Base-by-base conservation (phyloP, 257 asterid genomes). In the Primulina tabacum region DNA sequence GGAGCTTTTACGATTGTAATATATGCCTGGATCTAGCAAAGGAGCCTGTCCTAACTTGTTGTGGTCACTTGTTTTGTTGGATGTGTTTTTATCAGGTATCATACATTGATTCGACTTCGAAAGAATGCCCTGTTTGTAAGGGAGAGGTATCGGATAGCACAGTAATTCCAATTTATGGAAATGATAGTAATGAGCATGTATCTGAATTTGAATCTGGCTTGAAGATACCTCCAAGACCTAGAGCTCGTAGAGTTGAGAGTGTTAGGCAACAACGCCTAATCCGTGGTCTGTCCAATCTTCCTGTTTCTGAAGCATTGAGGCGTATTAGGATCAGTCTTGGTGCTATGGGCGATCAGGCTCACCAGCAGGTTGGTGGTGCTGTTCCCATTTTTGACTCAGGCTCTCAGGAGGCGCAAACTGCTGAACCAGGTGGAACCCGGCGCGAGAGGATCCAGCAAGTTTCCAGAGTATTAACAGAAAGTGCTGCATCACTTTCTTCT, bases 21-120 rank as follows among this genome's bases (percentile, higher is more conserved):
- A 80, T 90, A 73, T 90, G 96, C 79, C 77, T 90, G 78, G 92
- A 90, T 5, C 17, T 85, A 69, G 90, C 97, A 0, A 81, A 59
- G 65, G 89, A 90, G 65, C 95, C 92, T 0, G 66, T 90, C 29
- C 59, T 87, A 74, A 90, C 95, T n/a, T 82, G 86, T 34, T 90
- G 96, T 2, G 92, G 97, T 24, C 97, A 90, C 81, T 73, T 90
- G 68, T 89, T 78, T 72, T 90, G 96, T 64, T 90, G 91, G 92
- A 74, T 88, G 16, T 90, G 96, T 71, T 85, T 90, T 58, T 89
- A 82, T 76, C 85, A 80, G 75, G 87, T 88, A 65, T 62, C 90
- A 1, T 75, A 84, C 2, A 67, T 81, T 12, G 89, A 85, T 80
- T 89, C 96, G 0, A 77, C 80, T 56, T 71, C 82, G 0, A 89